Evolutionary conservation across 306 rosid genomes (phyloP).

Genomic region (Hylodesmum podocarpum): DNA sequence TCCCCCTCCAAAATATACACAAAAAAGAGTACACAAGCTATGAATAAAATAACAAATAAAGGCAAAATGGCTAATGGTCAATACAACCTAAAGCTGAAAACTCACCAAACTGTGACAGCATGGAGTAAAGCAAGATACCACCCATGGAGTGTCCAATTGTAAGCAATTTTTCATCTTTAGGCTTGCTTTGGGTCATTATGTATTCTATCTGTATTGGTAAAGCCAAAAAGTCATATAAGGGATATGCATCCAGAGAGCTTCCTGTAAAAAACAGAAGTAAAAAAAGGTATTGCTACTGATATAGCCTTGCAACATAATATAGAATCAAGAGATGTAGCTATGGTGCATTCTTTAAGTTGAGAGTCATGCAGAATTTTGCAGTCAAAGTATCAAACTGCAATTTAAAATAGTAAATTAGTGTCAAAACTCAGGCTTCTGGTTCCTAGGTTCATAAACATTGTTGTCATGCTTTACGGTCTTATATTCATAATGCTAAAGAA

Average conservation of each 20-base stretch:
- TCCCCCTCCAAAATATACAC: background rate
- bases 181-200: slow-evolving; percentile 67
- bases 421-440: background rate
- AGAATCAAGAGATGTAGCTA: slow-evolving; percentile 5
- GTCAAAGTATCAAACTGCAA: slow-evolving; percentile 15
- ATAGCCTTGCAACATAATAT: slow-evolving; percentile 44
- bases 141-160: slow-evolving; percentile 99
- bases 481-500: slow-evolving; percentile 10
- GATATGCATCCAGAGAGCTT: slow-evolving; percentile 17
- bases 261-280: background rate
- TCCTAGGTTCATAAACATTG: background rate
- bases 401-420: slow-evolving; percentile 1
- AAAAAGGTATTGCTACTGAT: background rate
- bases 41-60: slow-evolving; percentile 10
- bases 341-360: slow-evolving; percentile 22
- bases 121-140: slow-evolving; percentile 89
- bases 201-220: slow-evolving; percentile 71
- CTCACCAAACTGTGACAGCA: slow-evolving; percentile 84
- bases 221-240: slow-evolving; percentile 22
- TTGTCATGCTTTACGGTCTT: slow-evolving; percentile 1
- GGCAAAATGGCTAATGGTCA: slow-evolving; percentile 18
- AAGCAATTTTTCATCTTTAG: slow-evolving; percentile 91
- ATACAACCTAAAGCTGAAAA: slow-evolving; percentile 20
- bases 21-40: background rate
- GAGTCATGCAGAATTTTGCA: background rate